Evolutionary conservation across 2,329 filamentous ascomycete genomes (phyloP).

Genomic region (Lasiodiplodia sp.): DNA sequence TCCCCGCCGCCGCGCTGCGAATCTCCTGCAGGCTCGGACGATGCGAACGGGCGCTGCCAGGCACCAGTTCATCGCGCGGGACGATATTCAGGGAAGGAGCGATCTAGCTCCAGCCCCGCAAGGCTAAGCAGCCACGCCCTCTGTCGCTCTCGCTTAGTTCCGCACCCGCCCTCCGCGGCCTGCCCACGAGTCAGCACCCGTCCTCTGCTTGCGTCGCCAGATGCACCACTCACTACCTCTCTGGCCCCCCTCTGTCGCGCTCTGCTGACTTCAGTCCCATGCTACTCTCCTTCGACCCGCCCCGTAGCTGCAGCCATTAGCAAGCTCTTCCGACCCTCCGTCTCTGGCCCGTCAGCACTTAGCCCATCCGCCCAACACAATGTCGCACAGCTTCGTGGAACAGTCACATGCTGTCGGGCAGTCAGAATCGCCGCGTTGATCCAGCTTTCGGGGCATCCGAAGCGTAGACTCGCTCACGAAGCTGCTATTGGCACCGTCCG

Average conservation of each 20-base stretch:
- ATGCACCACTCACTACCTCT: not conserved
- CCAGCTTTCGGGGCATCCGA: not conserved
- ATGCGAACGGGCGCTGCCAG: not conserved
- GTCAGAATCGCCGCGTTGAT: not conserved
- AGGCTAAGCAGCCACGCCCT: not conserved
- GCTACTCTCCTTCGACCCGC: not conserved
- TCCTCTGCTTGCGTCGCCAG: not conserved
- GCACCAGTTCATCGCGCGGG: not conserved
- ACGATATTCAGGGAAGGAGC: conserved; percentile 10
- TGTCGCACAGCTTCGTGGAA: not conserved
- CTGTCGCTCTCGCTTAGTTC: not conserved
- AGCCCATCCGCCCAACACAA: not conserved
- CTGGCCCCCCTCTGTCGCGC: not conserved
- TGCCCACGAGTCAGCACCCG: not conserved
- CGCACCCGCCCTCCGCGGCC: not conserved
- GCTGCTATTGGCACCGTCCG: not conserved
- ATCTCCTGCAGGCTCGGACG: not conserved
- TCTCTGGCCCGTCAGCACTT: not conserved
- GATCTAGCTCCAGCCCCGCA: conserved; percentile 1
- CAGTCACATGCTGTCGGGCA: not conserved
- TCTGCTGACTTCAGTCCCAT: not conserved
- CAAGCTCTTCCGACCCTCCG: not conserved
- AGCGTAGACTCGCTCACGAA: not conserved
- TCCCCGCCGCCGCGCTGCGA: not conserved
- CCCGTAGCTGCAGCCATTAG: not conserved